Conservation (phyloP, 441 rosid genomes). For the Corymbia calophylla region DNA sequence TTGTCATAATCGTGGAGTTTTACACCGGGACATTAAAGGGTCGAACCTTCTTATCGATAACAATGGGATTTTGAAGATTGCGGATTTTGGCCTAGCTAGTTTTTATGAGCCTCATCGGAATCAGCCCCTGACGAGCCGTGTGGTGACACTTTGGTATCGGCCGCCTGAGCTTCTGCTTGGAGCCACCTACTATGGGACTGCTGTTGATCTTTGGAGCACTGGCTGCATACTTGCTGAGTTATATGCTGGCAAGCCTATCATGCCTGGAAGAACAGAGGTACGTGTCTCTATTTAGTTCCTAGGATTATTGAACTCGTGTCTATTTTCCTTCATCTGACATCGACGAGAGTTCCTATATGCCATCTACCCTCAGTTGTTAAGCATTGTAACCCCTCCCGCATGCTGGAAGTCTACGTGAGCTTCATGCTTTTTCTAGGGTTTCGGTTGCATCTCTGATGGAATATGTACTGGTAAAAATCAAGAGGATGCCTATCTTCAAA, state of each 20-base stretch:
- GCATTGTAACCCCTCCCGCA: background rate
- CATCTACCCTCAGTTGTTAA: background rate
- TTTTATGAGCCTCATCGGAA: constrained; percentile 59
- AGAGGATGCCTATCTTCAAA: background rate
- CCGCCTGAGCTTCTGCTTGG: constrained; percentile 97
- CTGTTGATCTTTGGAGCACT: constrained; percentile 95
- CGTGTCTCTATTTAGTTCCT: background rate
- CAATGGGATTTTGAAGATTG: constrained; percentile 82
- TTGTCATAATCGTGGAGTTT: constrained; percentile 82
- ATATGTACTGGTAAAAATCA: background rate
- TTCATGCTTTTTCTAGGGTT: background rate
- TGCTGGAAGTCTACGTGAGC: background rate
- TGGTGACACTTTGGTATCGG: constrained; percentile 96
- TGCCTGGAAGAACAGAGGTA: constrained; percentile 99
- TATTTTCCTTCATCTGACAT: background rate
- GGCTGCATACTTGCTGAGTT: constrained; percentile 96
- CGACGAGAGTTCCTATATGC: background rate
- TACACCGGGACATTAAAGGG: constrained; percentile 96
- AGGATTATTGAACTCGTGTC: background rate
- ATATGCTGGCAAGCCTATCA: constrained; percentile 96
- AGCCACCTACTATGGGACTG: constrained; percentile 77
- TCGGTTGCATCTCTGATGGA: background rate
- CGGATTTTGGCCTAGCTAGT: constrained; percentile 93
- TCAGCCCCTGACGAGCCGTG: constrained; percentile 89
- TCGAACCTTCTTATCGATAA: constrained; percentile 90